Evolutionary conservation across 1,284 basidiomycete species (phyloP).

Genomic region (Mycosarcoma maydis): DNA sequence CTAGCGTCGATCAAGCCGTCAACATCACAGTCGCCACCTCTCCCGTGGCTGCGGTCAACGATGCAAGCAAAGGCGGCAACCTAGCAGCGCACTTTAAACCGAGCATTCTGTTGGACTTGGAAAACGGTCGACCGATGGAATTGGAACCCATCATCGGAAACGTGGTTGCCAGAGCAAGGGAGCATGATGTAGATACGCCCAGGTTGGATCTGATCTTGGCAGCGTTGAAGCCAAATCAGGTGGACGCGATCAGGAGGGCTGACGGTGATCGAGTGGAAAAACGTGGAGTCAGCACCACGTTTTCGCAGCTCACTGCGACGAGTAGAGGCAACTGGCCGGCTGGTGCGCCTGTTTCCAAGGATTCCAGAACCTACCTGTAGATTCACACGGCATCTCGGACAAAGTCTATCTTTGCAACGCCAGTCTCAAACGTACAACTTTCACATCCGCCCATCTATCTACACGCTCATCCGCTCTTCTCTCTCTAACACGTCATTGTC

Average conservation of each 20-base stretch:
- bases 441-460: too few species aligned
- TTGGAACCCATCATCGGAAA: slow-evolving; percentile 55
- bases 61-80: slow-evolving; percentile 9
- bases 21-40: slow-evolving; percentile 41
- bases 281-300: slow-evolving; percentile 3
- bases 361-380: slow-evolving; percentile 21
- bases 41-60: not conserved
- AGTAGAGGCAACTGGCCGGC: slow-evolving; percentile 35
- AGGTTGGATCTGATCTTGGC: slow-evolving; percentile 58
- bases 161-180: slow-evolving; percentile 45
- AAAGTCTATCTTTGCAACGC: too few species aligned
- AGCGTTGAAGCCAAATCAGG: slow-evolving; percentile 51
- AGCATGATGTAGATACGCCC: slow-evolving; percentile 48
- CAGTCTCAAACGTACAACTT: too few species aligned
- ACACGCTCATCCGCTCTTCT: too few species aligned
- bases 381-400: too few species aligned
- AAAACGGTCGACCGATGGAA: slow-evolving; percentile 60
- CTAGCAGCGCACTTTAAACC: slow-evolving; percentile 55
- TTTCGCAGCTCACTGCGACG: slow-evolving; percentile 21
- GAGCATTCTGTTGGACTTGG: slow-evolving; percentile 58
- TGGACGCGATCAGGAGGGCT: slow-evolving; percentile 23
- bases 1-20: slow-evolving; percentile 48
- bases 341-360: slow-evolving; percentile 28
- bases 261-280: not conserved
- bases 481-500: too few species aligned